Evolutionary conservation across 106 monocot species (phyloP).

Genomic region (Gastrodia elata): DNA sequence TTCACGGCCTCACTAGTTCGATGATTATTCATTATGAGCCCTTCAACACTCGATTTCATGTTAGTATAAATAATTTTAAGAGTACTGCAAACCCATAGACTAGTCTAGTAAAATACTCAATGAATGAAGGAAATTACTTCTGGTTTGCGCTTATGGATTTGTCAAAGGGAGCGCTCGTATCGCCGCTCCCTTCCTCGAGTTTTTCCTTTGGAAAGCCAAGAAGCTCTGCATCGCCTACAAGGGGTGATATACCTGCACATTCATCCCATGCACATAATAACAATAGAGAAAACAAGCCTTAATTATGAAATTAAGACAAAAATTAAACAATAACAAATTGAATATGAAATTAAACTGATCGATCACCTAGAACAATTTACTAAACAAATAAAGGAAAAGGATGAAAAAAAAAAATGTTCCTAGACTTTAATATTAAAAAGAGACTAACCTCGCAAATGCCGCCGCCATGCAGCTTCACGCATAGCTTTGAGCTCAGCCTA

Average conservation of each 20-base stretch:
- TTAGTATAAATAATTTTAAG: too few species aligned
- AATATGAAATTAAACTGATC: too few species aligned
- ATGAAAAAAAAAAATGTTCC: not conserved
- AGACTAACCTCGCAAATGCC: conserved; percentile 65
- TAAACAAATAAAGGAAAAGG: not conserved
- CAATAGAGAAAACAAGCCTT: too few species aligned
- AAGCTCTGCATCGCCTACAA: conserved; percentile 93
- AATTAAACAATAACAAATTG: too few species aligned
- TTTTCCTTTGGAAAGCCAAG: conserved; percentile 46
- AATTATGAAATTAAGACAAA: too few species aligned
- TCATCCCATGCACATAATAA: too few species aligned
- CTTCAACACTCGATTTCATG: too few species aligned
- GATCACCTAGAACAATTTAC: not conserved
- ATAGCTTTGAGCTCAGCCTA: conserved; percentile 64
- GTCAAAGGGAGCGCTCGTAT: conserved; percentile 76
- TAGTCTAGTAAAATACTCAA: too few species aligned
- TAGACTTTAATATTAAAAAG: conserved; percentile 3
- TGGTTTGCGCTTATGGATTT: conserved; percentile 72
- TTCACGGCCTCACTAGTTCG: too few species aligned
- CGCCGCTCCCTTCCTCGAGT: conserved; percentile 84
- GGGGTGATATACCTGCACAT: conserved; percentile 70
- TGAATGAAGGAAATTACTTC: conserved; percentile 30
- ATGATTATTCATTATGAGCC: too few species aligned
- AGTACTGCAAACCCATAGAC: too few species aligned
- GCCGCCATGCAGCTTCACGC: conserved; percentile 94